A percentile compares a stretch with the other conserved stretches of the same genome.
These are phyloP conservation scores for Candida orba DNA, from an alignment of 805 yeast species.

Conservation along the genomic window DNA sequence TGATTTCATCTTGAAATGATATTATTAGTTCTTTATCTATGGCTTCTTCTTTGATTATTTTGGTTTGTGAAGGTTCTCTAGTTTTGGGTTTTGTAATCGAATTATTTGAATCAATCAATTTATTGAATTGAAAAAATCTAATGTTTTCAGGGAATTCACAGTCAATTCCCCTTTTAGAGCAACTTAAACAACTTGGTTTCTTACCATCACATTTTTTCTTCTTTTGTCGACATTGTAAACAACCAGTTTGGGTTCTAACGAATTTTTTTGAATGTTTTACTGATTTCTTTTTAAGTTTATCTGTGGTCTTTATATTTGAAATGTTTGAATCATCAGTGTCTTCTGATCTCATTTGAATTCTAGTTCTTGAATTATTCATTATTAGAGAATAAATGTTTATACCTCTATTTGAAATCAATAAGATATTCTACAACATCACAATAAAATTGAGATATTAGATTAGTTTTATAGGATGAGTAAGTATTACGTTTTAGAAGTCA, in stretches of 20 bases:
- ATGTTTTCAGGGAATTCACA: conserved; percentile 24
- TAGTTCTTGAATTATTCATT: not conserved
- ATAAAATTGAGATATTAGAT: no score
- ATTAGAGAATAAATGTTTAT: not conserved
- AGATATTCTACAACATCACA: no score
- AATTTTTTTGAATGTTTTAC: conserved; percentile 23
- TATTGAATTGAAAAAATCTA: conserved; percentile 14
- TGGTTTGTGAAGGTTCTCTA: no score
- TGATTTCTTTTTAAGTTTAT: conserved; percentile 4
- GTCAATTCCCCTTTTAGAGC: conserved; percentile 17
- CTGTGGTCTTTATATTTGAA: not conserved
- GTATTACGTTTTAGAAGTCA: no score
- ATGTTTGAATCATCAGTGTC: not conserved
- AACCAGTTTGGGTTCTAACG: conserved; percentile 23
- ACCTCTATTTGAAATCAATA: no score
- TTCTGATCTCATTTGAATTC: not conserved
- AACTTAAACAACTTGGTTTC: conserved; percentile 21
- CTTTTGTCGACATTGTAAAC: conserved; percentile 24
- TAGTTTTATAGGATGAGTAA: no score
- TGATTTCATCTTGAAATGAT: not conserved
- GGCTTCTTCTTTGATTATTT: not conserved
- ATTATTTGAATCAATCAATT: not conserved
- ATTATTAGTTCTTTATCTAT: not conserved
- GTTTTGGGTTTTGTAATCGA: not conserved
- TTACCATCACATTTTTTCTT: conserved; percentile 25